Evolutionary conservation across 495 filamentous ascomycete species (phyloP), one percentile per base, ranked within the genome.

Genomic region (Amphirosellinia nigrospora): DNA sequence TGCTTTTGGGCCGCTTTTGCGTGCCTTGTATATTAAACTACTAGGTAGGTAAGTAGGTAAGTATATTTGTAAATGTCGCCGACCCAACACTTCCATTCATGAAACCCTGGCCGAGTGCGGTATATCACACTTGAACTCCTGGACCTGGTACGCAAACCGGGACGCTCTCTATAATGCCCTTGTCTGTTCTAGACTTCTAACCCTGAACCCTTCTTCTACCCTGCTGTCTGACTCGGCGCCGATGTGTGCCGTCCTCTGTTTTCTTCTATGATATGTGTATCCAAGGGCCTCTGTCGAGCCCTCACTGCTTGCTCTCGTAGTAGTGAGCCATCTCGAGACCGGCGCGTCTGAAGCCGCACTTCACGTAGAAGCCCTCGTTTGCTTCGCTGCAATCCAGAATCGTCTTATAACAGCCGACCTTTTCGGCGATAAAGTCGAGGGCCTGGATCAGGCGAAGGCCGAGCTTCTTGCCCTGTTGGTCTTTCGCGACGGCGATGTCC

Each of bases 261-360:
- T 30, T 53, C 11, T 45, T 41, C 15, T 48, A 48, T 48, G 5
- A 1, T 21, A 10, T 48, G 7, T 48, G n/a, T n/a, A n/a, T 15
- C 10, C 3, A 9, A 19, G 7, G 0, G 38, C 11, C 23, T 28
- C 34, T 2, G 10, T 46, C 34, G 34, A 5, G 1, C 5, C 55
- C 9, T 69, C 80, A 84, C 69, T 84, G 85, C 68, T 79, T 78
- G 46, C 70, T 74, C 66, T 90, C 91, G 80, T 95, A 94, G 79
- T 97, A 97, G 81, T 97, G 94, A 52, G 94, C 96, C 96, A 99
- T 99, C 81, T 99, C 93, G 63, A 98, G 81, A 10, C 96, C 96
- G 30, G 94, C 96, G 56, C 94, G 85, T 81, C 93, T 92, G 80
- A 96, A 98, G 52, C 95, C 96, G 79, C 96, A 99, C 87, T 99